These are phyloP conservation scores for Emericellopsis terricola DNA, from an alignment of 495 filamentous ascomycete genomes.

Conservation along the genomic window DNA sequence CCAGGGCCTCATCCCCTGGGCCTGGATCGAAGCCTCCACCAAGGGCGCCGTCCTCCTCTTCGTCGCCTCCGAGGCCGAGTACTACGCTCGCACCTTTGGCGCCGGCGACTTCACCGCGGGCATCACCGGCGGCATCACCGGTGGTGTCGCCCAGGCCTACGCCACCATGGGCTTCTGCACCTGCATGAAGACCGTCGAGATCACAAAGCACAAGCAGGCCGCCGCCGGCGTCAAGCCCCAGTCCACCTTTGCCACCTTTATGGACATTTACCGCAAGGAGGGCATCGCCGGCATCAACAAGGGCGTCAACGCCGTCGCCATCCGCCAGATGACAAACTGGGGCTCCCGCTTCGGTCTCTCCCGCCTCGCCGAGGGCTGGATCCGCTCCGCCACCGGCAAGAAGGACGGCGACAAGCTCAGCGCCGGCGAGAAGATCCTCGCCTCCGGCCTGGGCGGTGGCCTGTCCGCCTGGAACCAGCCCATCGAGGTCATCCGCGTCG, in stretches of 20 bases:
- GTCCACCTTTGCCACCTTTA: conserved; percentile 83
- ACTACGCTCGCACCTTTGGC: conserved; percentile 63
- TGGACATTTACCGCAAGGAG: conserved; percentile 89
- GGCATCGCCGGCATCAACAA: conserved; percentile 94
- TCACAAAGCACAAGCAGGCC: conserved; percentile 93
- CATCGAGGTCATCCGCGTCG: conserved; percentile 97
- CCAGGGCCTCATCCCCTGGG: conserved; percentile 99
- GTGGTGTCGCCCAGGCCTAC: conserved; percentile 94
- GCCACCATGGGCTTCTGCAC: conserved; percentile 99
- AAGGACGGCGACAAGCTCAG: conserved; percentile 56
- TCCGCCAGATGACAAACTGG: conserved; percentile 99
- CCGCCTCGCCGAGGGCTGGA: conserved; percentile 74
- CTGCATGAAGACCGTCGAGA: conserved; percentile 99
- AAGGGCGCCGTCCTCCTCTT: conserved; percentile 98
- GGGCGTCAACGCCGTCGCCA: conserved; percentile 95
- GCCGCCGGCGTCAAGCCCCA: conserved; percentile 64
- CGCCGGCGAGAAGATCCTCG: conserved; percentile 74
- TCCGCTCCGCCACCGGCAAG: conserved; percentile 68
- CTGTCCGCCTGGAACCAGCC: conserved; percentile 97
- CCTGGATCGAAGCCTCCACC: conserved; percentile 99
- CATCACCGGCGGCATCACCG: conserved; percentile 80
- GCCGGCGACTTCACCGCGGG: conserved; percentile 73
- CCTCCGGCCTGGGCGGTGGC: conserved; percentile 77
- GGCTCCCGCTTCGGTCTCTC: conserved; percentile 87
- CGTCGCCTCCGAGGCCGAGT: conserved; percentile 96